phyloP scores from a whole-genome alignment of 1,139 yeast species.

The Saccharomyces hybrid region DNA sequence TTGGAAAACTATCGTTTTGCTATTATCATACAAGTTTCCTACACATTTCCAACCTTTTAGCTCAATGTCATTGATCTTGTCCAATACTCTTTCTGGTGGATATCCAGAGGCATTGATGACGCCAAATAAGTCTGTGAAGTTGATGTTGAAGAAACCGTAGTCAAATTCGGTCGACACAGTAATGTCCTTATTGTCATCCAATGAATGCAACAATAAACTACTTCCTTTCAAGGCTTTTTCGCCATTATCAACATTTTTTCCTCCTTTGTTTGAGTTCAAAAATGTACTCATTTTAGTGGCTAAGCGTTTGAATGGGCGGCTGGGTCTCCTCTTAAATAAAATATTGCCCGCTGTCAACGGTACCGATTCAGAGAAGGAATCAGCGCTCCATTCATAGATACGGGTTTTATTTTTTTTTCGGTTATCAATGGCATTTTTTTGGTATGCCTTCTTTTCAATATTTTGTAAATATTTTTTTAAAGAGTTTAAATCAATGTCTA shows the following conservation, averaged over 20 bases:
- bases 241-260: background rate
- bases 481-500: constrained; percentile 12
- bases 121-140: constrained; percentile 21
- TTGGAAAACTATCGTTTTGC: constrained; percentile 1
- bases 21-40: constrained; percentile 13
- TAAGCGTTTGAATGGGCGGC: background rate
- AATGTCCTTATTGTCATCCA: constrained; percentile 7
- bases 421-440: constrained; percentile 13
- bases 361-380: constrained; percentile 1
- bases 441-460: constrained; percentile 15
- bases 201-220: constrained; percentile 13
- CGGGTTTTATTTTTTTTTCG: constrained; percentile 10
- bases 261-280: background rate
- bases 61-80: constrained; percentile 16
- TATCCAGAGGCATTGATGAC: constrained; percentile 20
- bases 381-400: constrained; percentile 18
- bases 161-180: constrained; percentile 8
- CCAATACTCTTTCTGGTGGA: constrained; percentile 21
- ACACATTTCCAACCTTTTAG: constrained; percentile 21
- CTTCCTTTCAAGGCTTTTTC: constrained; percentile 5
- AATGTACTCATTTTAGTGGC: background rate
- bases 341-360: constrained; percentile 10
- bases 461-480: constrained; percentile 15
- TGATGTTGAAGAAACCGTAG: constrained; percentile 15
- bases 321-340: background rate